Evolutionary conservation across 2,329 filamentous ascomycete genomes (phyloP).

Genomic region (Lasiodiplodia sp.): DNA sequence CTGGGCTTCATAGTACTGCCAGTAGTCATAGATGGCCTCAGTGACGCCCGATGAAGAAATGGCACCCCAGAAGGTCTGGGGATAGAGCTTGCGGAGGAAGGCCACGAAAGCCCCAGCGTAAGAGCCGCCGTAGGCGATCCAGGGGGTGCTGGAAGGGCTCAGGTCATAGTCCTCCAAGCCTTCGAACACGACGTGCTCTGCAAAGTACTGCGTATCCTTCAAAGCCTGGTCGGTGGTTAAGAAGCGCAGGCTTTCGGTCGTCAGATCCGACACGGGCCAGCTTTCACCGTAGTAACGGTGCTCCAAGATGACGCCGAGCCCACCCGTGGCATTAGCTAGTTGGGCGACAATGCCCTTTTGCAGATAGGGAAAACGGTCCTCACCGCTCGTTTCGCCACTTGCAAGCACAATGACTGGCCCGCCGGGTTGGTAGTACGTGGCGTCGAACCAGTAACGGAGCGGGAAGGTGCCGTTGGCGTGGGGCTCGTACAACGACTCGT

Average conservation of each 20-base stretch:
- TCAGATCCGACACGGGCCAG: slow-evolving; percentile 71
- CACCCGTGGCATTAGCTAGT: slow-evolving; percentile 73
- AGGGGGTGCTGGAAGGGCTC: slow-evolving; percentile 70
- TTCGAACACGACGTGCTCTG: slow-evolving; percentile 72
- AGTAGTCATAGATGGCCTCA: slow-evolving; percentile 79
- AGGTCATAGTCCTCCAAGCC: slow-evolving; percentile 73
- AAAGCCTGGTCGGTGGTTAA: slow-evolving; percentile 83
- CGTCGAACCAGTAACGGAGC: slow-evolving; percentile 85
- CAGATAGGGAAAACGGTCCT: slow-evolving; percentile 71
- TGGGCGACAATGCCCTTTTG: slow-evolving; percentile 80
- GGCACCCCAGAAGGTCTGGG: slow-evolving; percentile 77
- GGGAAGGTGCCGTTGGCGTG: slow-evolving; percentile 73
- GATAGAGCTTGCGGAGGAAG: slow-evolving; percentile 77
- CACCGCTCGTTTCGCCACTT: slow-evolving; percentile 72
- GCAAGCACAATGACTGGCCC: slow-evolving; percentile 82
- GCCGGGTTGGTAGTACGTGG: slow-evolving; percentile 74
- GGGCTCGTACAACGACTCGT: slow-evolving; percentile 78
- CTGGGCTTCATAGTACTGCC: slow-evolving; percentile 68
- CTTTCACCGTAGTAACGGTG: slow-evolving; percentile 87
- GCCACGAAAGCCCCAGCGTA: slow-evolving; percentile 84
- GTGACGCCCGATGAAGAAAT: slow-evolving; percentile 85
- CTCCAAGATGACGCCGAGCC: slow-evolving; percentile 81
- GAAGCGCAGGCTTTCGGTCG: slow-evolving; percentile 76
- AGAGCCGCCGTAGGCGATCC: slow-evolving; percentile 82
- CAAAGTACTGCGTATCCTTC: slow-evolving; percentile 84